These are phyloP conservation scores for Aspergillus sp. DNA, from an alignment of 2,329 filamentous ascomycete genomes.

Conservation along the genomic window DNA sequence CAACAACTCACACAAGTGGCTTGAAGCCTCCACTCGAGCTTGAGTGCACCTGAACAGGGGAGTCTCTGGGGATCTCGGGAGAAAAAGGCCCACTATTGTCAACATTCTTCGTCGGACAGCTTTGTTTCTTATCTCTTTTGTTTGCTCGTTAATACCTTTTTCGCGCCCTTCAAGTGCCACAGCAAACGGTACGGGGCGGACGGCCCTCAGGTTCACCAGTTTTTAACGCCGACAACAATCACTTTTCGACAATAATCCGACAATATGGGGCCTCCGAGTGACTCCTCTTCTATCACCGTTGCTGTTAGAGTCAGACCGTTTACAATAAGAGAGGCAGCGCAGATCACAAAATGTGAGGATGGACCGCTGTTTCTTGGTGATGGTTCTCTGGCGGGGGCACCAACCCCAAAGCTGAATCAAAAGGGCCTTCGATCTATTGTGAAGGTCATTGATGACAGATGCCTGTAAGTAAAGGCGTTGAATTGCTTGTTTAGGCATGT, in stretches of 20 bases:
- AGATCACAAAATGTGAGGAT: slow-evolving; percentile 75
- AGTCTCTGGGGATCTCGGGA: slow-evolving; percentile 11
- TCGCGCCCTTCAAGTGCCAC: slow-evolving; percentile 12
- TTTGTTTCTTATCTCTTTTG: slow-evolving; percentile 15
- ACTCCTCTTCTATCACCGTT: slow-evolving; percentile 52
- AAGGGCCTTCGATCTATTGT: slow-evolving; percentile 89
- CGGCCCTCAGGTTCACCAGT: slow-evolving; percentile 19
- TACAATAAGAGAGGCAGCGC: slow-evolving; percentile 89
- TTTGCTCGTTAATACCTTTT: slow-evolving; percentile 3
- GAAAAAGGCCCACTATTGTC: slow-evolving; percentile 31
- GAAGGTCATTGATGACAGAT: slow-evolving; percentile 94
- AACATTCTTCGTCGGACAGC: slow-evolving; percentile 25
- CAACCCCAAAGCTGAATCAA: slow-evolving; percentile 78
- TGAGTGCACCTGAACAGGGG: slow-evolving; percentile 17
- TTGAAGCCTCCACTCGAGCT: slow-evolving; percentile 14
- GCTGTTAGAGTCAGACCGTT: slow-evolving; percentile 65
- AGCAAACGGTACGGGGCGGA: slow-evolving; percentile 22
- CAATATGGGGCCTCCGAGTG: slow-evolving; percentile 44
- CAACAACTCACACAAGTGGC: slow-evolving; percentile 24
- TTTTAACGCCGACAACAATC: slow-evolving; percentile 11
- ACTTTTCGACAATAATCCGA: slow-evolving; percentile 9
- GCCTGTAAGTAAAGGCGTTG: slow-evolving; percentile 66
- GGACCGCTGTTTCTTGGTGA: slow-evolving; percentile 92
- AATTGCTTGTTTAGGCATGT: neutral
- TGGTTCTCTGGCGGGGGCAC: slow-evolving; percentile 84